Base-by-base conservation (phyloP, 2,329 filamentous ascomycete genomes). In the Phialophora macrospora region DNA sequence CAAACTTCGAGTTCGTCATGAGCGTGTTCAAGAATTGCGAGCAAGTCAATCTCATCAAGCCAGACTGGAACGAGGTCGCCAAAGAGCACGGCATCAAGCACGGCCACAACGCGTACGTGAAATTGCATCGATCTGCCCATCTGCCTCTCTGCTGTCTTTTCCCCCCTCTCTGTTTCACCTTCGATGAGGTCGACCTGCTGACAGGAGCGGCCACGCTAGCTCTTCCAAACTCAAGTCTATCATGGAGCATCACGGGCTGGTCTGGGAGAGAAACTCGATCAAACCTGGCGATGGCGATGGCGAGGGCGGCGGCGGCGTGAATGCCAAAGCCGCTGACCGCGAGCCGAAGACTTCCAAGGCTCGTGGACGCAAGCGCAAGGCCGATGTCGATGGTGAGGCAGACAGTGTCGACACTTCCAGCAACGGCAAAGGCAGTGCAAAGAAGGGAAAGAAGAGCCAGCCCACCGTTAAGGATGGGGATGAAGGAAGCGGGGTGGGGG, bases 41-140 rank as follows among this genome's bases (percentile, higher is more conserved):
- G n/a, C 20, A 34, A 17, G 38, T 44, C 38, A 44, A 44, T n/a
- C 38, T 44, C 38, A 38, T 69, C 58, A 68, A 70, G 41, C 30
- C 60, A 8, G 57, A 68, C 51, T 70, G 66, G 64, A 60, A 67
- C 4, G 32, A 62, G 24, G 66, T 70, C 24, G 68, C 66, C 0
- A 52, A 54, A 30, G 68, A 70, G 49, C 65, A 63, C 46, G 68
- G 68, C 9, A 68, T 70, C 41, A 60, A 58, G 4, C 65, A 67
- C 12, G 66, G 24, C 46, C 62, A 51, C 30, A 68, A 71, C 34
- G 67, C 65, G 69, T 70, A 62, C 24, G 68, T 65, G 26, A 52
- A 52, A n/a, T 12, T 34, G 17, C 38, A 46, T n/a, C n/a, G 12
- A 17, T 51, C 14, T 22, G 32, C 61, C 38, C 44, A 48, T 57